phyloP scores from a whole-genome alignment of 2,329 filamentous ascomycete species.

The Claviceps capensis region DNA sequence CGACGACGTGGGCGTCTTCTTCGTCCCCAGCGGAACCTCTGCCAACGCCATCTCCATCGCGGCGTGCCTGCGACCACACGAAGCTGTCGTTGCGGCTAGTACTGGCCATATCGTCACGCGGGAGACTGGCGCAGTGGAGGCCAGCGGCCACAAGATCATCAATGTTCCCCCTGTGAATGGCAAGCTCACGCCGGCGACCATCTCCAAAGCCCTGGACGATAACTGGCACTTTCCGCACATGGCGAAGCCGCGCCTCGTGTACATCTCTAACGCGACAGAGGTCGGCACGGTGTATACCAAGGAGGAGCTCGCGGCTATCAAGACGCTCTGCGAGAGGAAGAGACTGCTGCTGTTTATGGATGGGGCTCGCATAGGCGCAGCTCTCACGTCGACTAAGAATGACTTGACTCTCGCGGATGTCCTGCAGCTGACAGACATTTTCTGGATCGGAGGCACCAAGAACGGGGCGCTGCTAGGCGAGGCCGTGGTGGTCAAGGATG shows the following conservation, averaged over 20 bases:
- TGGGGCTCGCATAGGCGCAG: conserved; percentile 31
- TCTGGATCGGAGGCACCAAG: conserved; percentile 41
- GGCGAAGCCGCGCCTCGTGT: conserved; percentile 36
- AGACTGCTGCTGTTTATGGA: conserved; percentile 32
- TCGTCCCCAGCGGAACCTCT: conserved; percentile 37
- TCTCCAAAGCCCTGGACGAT: conserved; percentile 28
- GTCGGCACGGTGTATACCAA: conserved; percentile 34
- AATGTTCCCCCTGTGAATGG: conserved; percentile 30
- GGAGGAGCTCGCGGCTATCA: conserved; percentile 27
- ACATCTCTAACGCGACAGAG: conserved; percentile 38
- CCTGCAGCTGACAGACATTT: conserved; percentile 34
- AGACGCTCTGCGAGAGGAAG: conserved; percentile 26
- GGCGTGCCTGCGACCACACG: conserved; percentile 34
- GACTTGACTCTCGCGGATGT: conserved; percentile 31
- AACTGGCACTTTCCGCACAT: conserved; percentile 39
- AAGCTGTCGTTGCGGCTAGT: conserved; percentile 35
- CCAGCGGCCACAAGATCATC: conserved; percentile 38
- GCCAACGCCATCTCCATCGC: conserved; percentile 39
- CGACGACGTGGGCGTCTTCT: conserved; percentile 33
- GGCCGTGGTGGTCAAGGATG: conserved; percentile 33
- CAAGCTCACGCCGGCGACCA: conserved; percentile 30
- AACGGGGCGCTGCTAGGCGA: conserved; percentile 36
- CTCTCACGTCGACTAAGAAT: conserved; percentile 27
- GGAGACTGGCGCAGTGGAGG: conserved; percentile 37
- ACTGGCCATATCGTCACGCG: conserved; percentile 35